Evolutionary conservation across 306 rosid species (phyloP).

Genomic region (Vicia sativa): DNA sequence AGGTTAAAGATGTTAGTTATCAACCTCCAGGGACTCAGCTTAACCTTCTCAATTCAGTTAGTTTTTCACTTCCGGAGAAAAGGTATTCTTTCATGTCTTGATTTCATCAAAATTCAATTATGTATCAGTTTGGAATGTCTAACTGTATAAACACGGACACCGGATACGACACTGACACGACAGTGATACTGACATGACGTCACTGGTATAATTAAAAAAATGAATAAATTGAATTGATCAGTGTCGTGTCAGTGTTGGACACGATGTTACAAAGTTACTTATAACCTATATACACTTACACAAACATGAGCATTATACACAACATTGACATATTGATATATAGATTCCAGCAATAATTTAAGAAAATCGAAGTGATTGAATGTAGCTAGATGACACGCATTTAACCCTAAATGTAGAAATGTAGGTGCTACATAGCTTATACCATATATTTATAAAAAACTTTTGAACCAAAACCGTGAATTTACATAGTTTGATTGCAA

Average conservation of each 20-base stretch:
- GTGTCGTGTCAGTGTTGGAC: no score
- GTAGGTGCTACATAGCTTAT: no score
- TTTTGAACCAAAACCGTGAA: no score
- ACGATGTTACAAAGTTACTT: no score
- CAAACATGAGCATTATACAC: no score
- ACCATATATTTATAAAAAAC: no score
- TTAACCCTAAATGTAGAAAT: no score
- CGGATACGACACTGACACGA: background rate
- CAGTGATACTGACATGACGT: background rate
- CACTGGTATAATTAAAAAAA: background rate
- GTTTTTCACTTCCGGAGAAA: conserved; percentile 77
- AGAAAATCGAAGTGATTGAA: background rate
- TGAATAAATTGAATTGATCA: no score
- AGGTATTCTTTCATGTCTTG: conserved; percentile 48
- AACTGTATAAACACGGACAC: background rate
- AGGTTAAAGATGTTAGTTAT: conserved; percentile 84
- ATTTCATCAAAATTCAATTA: conserved; percentile 25
- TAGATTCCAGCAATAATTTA: no score
- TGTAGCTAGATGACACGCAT: background rate
- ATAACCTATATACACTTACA: background rate
- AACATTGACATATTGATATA: background rate
- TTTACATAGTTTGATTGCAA: background rate
- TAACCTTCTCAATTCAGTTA: conserved; percentile 67
- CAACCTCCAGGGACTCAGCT: conserved; percentile 87
- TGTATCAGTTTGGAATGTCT: conserved; percentile 22